Evolutionary conservation across 768 basidiomycete species (phyloP).

Genomic region (Boletus reticulatus): DNA sequence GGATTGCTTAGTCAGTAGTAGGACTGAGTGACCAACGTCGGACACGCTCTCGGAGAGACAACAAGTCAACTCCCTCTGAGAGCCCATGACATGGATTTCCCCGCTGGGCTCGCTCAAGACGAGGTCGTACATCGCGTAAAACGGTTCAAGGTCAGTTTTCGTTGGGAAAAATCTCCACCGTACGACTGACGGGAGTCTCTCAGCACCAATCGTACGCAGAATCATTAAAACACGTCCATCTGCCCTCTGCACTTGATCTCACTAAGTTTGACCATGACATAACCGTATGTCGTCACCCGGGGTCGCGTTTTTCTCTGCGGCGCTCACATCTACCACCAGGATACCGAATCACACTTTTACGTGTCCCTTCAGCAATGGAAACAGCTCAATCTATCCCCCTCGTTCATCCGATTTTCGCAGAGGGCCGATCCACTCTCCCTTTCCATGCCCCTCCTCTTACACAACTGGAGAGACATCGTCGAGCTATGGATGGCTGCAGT

Average conservation of each 20-base stretch:
- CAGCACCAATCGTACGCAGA: slow-evolving; percentile 75
- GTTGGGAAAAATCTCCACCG: no score
- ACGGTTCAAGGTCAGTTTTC: no score
- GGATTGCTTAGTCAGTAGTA: no score
- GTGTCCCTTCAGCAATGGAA: slow-evolving; percentile 75
- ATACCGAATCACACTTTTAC: slow-evolving; percentile 77
- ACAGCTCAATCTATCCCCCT: slow-evolving; percentile 75
- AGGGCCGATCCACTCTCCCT: slow-evolving; percentile 58
- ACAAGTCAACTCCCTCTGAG: no score
- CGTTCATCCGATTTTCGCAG: slow-evolving; percentile 70
- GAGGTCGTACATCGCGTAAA: no score
- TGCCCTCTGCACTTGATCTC: slow-evolving; percentile 61
- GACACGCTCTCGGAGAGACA: no score
- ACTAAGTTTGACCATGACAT: slow-evolving; percentile 60
- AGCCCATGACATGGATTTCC: no score
- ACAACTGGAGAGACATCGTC: slow-evolving; percentile 72
- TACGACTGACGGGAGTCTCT: no score
- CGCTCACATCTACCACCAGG: slow-evolving; percentile 37
- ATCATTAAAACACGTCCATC: slow-evolving; percentile 65
- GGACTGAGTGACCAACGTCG: no score
- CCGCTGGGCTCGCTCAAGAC: no score
- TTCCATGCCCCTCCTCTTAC: slow-evolving; percentile 78
- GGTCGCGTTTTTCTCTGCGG: background rate
- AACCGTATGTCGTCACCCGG: no score
- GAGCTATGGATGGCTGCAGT: slow-evolving; percentile 63